Base-by-base conservation (phyloP, 192 early-diverging fungal genomes). In the Jimgerdemannia lactiflua region DNA sequence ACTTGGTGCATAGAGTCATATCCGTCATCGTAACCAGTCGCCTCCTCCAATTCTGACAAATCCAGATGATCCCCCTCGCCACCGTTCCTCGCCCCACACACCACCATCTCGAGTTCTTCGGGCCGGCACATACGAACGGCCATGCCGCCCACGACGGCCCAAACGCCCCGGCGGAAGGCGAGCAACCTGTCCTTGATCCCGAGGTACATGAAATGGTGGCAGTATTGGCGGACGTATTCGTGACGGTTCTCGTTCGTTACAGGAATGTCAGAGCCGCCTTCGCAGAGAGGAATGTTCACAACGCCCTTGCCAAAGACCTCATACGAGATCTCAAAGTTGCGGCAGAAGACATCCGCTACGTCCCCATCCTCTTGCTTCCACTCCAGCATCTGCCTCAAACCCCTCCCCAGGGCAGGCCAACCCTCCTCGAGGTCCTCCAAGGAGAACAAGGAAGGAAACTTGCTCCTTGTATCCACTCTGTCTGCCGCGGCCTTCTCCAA, bases 11-110 rank as follows among this genome's bases (percentile, higher is more conserved):
- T 80, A 54, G 82, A 83, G 29, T 87, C 79, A 83, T 89, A 96
- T 4, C 96, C 95, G 42, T 91, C 93, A 76, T 98, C 96, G 78
- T 97, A 98, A 68, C 91, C 87, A 7, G 95, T 93, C 43, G 89
- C 89, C 17, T 86, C 78, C 76, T 97, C 92, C 67, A 96, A 77
- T 0, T 89, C 95, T 39, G 86, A 79, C 81, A 98, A 95, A 75
- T 97, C 95, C 44, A 98, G 81, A 68, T 94, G 89, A 4, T 91
- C 88, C 68, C 92, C 90, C 49, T 59, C 49, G 49, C 14, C 49
- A 59, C 49, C 49, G 2, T 59, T 10, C 14, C 49, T 59, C 6
- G 14, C 49, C 39, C 96, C 96, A 67, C 96, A 94, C 4, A 98
- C 92, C 6, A 97, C 79, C 71, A 94, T 89, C 79, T 97, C 94